phyloP scores from a whole-genome alignment of 306 rosid genomes.

The Casuarina equisetifolia region DNA sequence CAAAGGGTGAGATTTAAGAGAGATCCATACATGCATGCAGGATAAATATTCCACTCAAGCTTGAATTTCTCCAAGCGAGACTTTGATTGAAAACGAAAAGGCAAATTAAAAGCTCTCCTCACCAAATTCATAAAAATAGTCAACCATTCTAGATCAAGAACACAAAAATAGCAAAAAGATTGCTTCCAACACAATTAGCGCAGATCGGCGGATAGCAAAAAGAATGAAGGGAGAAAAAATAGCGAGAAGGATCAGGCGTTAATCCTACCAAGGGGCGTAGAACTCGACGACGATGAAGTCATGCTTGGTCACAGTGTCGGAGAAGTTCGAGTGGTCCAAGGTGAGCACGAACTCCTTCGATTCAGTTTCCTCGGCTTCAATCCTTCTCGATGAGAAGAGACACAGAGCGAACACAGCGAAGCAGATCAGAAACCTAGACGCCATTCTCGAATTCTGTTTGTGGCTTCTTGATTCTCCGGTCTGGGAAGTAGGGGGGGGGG shows the following conservation, averaged over 20 bases:
- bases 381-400: conserved; percentile 34
- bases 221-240: background rate
- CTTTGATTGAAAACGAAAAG: background rate
- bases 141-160: background rate
- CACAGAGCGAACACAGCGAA: conserved; percentile 27
- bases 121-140: too few relatives aligned
- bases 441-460: conserved; percentile 41
- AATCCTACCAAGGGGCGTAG: conserved; percentile 79
- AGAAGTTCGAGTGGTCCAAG: conserved; percentile 77
- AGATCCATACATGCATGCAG: conserved; percentile 18
- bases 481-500: background rate
- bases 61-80: background rate
- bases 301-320: conserved; percentile 67
- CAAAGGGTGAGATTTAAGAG: background rate
- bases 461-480: background rate
- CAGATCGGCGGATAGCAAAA: background rate
- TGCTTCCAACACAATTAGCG: background rate
- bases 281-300: conserved; percentile 90
- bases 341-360: conserved; percentile 82
- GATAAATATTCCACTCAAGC: background rate
- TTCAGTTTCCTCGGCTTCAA: conserved; percentile 52
- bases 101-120: background rate
- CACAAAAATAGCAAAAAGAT: conserved; percentile 24
- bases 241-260: background rate
- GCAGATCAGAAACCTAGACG: conserved; percentile 40